Evolutionary conservation across 495 filamentous ascomycete genomes (phyloP), one percentile per base, ranked within the genome.

Genomic region (Xylaria intraflava): DNA sequence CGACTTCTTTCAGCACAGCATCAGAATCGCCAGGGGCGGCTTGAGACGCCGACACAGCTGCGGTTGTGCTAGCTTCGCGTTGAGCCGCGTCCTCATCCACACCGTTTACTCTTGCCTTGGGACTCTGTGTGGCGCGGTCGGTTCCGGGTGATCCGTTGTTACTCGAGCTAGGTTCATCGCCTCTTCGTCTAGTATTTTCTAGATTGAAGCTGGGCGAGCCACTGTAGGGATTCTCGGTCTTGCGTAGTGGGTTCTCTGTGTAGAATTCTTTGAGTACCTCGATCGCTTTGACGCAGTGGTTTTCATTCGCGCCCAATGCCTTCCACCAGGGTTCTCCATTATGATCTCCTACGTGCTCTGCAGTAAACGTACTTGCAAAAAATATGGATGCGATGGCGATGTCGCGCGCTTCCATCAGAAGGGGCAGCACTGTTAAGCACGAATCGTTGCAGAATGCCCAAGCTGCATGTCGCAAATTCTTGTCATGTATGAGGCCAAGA

Each of bases 361-460:
- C 73, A 38, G 78, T 85, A 43, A 88, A 81, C 23, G 81, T 79
- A 16, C 86, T 83, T 16, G 88, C 88, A 46, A 88, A 91, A 68
- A 94, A 96, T 35, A 98, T 80, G 11, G 90, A 84, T 12, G 86
- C 85, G 35, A 91, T 85, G 33, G 90, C 88, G 48, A 98, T 87
- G 16, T 86, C 86, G 33, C 83, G 82, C 23, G 88, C 78, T 1
- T 81, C 78, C 65, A 89, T 88, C 23, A 91, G 72, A n/a, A 99
- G 77, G 49, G 90, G 94, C 19, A 97, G 73, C 44, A 84, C 81
- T 17, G 90, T 96, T 47, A 92, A 80, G 52, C 78, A 85, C 11
- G 84, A 83, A 69, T 99, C 93, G 69, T 93, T 96, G 48, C 95
- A 78, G 62, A 96, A 97, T 3, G 89, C 84, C 86, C 92, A 96